A percentile compares a stretch with the other conserved stretches of the same genome.
Evolutionary conservation across 192 early-diverging fungal species (phyloP).

Genomic region (Physocladia obscura): DNA sequence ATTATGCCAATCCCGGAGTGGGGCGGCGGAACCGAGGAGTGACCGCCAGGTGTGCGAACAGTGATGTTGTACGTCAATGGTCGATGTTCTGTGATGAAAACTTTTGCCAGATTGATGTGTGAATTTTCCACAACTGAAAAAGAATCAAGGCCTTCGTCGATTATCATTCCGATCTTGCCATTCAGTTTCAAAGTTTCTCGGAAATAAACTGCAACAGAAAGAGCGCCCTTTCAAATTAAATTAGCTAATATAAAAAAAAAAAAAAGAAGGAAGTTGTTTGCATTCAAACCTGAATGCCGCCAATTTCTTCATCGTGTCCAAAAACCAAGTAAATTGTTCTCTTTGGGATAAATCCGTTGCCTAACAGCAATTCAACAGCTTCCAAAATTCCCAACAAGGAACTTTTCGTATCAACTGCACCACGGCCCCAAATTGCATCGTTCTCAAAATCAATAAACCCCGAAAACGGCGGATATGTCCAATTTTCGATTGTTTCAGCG

Average conservation of each 20-base stretch:
- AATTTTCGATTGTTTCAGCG: slow-evolving; percentile 26
- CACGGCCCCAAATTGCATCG: slow-evolving; percentile 42
- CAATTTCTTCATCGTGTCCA: slow-evolving; percentile 49
- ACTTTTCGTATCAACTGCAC: slow-evolving; percentile 44
- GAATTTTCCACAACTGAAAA: slow-evolving; percentile 1
- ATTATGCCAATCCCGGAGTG: slow-evolving; percentile 44
- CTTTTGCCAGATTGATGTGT: slow-evolving; percentile 23
- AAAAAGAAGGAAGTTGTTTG: background rate
- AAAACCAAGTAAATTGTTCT: slow-evolving; percentile 40
- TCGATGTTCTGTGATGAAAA: slow-evolving; percentile 48
- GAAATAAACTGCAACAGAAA: slow-evolving; percentile 30
- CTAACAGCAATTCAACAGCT: slow-evolving; percentile 44
- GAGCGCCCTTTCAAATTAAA: slow-evolving; percentile 21
- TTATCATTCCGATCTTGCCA: slow-evolving; percentile 45
- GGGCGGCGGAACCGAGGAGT: slow-evolving; percentile 43
- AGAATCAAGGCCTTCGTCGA: slow-evolving; percentile 29
- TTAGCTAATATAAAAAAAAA: background rate
- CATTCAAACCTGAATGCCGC: slow-evolving; percentile 12
- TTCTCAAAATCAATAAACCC: slow-evolving; percentile 31
- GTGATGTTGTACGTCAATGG: slow-evolving; percentile 35
- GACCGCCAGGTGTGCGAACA: slow-evolving; percentile 38
- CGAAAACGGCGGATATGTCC: slow-evolving; percentile 44
- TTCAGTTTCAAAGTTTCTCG: slow-evolving; percentile 28
- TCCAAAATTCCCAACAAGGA: slow-evolving; percentile 42
- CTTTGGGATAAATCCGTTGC: slow-evolving; percentile 38